Evolutionary conservation across 2,329 filamentous ascomycete genomes (phyloP).

Genomic region (Trichothecium sympodiale): DNA sequence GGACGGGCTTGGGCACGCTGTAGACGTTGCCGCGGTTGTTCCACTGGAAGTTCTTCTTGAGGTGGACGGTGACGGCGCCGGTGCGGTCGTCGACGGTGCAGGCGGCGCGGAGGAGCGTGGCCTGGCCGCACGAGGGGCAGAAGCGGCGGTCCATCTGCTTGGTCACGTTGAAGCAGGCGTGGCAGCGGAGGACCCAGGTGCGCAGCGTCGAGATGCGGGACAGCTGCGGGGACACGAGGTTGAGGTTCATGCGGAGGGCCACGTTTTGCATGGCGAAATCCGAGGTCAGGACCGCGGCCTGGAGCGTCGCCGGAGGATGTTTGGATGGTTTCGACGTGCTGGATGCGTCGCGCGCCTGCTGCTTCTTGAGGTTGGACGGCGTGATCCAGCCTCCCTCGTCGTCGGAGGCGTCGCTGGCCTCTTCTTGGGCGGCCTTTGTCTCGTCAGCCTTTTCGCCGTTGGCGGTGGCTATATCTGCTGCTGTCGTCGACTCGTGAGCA

Average conservation of each 20-base stretch:
- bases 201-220: conserved; percentile 75
- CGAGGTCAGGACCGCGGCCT: conserved; percentile 84
- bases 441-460: conserved; percentile 9
- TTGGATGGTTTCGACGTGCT: conserved; percentile 32
- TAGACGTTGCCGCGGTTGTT: conserved; percentile 88
- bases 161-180: conserved; percentile 80
- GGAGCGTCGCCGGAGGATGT: conserved; percentile 45
- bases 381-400: conserved; percentile 85
- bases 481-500: conserved; percentile 3
- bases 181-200: conserved; percentile 84
- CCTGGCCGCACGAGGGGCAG: conserved; percentile 81
- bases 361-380: conserved; percentile 78
- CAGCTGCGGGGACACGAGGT: conserved; percentile 69
- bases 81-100: conserved; percentile 67
- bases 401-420: conserved; percentile 25
- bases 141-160: conserved; percentile 85
- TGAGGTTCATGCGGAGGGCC: conserved; percentile 85
- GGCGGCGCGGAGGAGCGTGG: conserved; percentile 72
- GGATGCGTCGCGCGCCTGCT: conserved; percentile 56
- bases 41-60: conserved; percentile 94
- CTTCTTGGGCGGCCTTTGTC: conserved; percentile 15
- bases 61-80: conserved; percentile 73
- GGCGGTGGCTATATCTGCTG: conserved; percentile 4
- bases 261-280: conserved; percentile 99
- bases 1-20: conserved; percentile 82